Conservation (phyloP, 805 yeast genomes). For the Lipomyces yamadae region DNA sequence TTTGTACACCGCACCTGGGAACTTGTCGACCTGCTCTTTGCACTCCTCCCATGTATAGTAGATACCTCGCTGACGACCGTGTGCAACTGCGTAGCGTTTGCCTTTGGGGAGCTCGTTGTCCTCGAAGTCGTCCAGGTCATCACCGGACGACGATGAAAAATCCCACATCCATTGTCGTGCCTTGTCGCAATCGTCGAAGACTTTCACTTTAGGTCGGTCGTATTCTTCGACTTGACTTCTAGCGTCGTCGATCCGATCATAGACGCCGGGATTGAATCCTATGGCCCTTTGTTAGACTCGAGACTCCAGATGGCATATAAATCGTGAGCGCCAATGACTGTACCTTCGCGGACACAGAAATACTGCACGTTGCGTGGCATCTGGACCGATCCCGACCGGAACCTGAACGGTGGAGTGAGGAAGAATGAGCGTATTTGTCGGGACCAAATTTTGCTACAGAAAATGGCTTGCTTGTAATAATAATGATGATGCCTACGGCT, state of each 20-base stretch:
- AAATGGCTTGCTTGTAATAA: no score
- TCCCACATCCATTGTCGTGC: neutral
- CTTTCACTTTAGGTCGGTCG: neutral
- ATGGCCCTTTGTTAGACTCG: neutral
- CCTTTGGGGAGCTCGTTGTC: neutral
- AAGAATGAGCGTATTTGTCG: neutral
- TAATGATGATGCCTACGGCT: no score
- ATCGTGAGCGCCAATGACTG: neutral
- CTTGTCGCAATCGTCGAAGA: constrained; percentile 6
- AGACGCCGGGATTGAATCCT: constrained; percentile 13
- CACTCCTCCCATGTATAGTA: constrained; percentile 61
- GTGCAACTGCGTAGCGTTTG: constrained; percentile 57
- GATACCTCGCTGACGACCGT: constrained; percentile 62
- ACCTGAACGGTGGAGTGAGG: neutral
- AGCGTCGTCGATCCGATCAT: constrained; percentile 10
- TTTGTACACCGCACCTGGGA: constrained; percentile 60
- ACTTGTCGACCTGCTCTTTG: constrained; percentile 57
- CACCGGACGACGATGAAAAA: neutral
- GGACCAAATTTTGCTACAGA: neutral
- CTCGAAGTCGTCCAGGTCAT: constrained; percentile 6
- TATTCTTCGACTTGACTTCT: constrained; percentile 1
- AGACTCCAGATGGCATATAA: neutral
- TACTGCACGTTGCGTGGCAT: neutral
- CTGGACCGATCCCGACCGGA: neutral
- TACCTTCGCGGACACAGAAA: neutral